phyloP scores from a whole-genome alignment of 2,329 filamentous ascomycete species.

The Cercospora janseana region DNA sequence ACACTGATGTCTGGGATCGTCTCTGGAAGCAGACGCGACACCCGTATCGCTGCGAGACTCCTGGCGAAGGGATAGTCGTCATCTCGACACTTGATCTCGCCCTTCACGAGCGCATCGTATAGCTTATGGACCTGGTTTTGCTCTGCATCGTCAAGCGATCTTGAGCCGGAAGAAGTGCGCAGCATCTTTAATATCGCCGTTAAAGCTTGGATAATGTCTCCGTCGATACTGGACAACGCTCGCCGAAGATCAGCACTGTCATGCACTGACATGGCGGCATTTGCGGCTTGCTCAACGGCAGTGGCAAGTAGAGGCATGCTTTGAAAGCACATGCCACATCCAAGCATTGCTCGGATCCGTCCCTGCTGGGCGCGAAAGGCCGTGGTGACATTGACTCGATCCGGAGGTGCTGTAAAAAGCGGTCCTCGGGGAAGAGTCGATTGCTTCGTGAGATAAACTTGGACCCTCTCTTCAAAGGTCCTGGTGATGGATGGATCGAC shows the following conservation, averaged over 20 bases:
- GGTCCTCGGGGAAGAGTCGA: neutral
- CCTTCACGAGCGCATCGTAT: neutral
- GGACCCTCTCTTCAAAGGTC: conserved; percentile 18
- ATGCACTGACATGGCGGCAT: neutral
- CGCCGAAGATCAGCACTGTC: neutral
- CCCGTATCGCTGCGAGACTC: conserved; percentile 13
- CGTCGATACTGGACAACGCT: conserved; percentile 15
- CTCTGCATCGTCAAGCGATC: conserved; percentile 3
- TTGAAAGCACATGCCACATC: conserved; percentile 22
- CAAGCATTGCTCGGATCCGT: conserved; percentile 20
- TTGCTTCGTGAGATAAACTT: conserved; percentile 14
- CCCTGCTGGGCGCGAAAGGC: conserved; percentile 12
- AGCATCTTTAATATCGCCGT: conserved; percentile 22
- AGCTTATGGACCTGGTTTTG: neutral
- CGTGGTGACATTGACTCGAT: neutral
- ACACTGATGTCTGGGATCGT: too few relatives aligned
- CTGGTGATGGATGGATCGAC: conserved; percentile 20
- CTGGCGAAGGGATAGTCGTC: conserved; percentile 9
- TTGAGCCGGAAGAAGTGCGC: conserved; percentile 13
- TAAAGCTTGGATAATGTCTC: conserved; percentile 23
- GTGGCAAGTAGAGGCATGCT: conserved; percentile 18
- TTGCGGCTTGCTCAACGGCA: conserved; percentile 4
- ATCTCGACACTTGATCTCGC: neutral
- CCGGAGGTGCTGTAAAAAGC: neutral
- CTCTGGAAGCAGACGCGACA: neutral